Conservation (phyloP, 2,329 filamentous ascomycete species). For the Microdochium trichocladiopsis region DNA sequence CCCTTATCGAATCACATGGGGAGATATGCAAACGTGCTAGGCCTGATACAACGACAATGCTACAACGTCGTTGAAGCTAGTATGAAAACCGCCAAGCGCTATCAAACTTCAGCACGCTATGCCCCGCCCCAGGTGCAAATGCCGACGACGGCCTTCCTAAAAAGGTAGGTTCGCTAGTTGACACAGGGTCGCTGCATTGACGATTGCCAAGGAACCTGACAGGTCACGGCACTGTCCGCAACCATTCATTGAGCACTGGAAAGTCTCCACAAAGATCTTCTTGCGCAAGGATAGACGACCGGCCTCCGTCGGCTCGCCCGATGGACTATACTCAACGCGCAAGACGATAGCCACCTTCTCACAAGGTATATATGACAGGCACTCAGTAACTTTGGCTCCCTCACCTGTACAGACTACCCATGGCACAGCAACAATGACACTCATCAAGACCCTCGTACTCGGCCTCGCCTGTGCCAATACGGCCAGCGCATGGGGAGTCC, state of each 20-base stretch:
- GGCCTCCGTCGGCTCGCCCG: background rate
- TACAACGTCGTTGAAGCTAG: background rate
- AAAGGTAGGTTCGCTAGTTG: background rate
- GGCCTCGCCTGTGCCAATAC: slow-evolving; percentile 8
- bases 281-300: background rate
- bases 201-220: background rate
- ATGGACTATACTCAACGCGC: background rate
- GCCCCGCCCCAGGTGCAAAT: background rate
- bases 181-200: background rate
- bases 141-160: background rate
- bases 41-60: background rate
- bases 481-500: slow-evolving; percentile 29
- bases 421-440: background rate
- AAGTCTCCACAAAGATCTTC: background rate
- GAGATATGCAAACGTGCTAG: background rate
- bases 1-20: background rate
- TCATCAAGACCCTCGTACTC: slow-evolving; percentile 5
- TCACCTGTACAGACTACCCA: background rate
- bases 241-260: background rate
- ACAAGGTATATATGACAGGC: background rate
- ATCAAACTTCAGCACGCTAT: background rate
- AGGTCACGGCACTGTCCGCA: background rate
- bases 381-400: background rate
- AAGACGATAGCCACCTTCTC: background rate
- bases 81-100: background rate